Evolutionary conservation across 2,329 filamentous ascomycete species (phyloP).

Genomic region (Neonectria coccinea): DNA sequence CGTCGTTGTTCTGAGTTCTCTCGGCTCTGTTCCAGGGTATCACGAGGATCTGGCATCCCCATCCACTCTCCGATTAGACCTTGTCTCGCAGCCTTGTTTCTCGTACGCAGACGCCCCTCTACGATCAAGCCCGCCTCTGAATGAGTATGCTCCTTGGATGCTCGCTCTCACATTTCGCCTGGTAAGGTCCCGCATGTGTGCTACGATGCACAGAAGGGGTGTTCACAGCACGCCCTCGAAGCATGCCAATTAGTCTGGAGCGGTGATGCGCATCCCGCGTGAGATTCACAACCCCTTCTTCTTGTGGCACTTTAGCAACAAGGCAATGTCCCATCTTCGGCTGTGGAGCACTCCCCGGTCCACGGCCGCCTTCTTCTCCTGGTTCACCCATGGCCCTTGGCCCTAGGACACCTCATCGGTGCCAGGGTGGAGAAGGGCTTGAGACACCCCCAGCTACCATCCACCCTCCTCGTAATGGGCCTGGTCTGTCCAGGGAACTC

Average conservation of each 20-base stretch:
- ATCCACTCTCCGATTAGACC: constrained; percentile 39
- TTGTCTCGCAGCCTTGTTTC: constrained; percentile 38
- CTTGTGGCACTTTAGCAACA: constrained; percentile 44
- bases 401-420: constrained; percentile 25
- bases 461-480: constrained; percentile 17
- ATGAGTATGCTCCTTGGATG: constrained; percentile 3
- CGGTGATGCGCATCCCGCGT: constrained; percentile 45
- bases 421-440: constrained; percentile 12
- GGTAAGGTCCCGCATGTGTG: constrained; percentile 2
- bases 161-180: constrained; percentile 20
- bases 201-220: constrained; percentile 32
- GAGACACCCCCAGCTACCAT: constrained; percentile 6
- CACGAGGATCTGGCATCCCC: constrained; percentile 40
- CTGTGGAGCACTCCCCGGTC: constrained; percentile 34
- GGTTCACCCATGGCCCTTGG: constrained; percentile 16
- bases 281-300: constrained; percentile 45
- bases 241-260: constrained; percentile 43
- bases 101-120: constrained; percentile 34
- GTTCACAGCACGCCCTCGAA: constrained; percentile 22
- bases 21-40: constrained; percentile 15
- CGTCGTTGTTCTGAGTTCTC: not conserved
- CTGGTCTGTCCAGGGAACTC: constrained; percentile 7
- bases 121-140: constrained; percentile 1
- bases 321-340: constrained; percentile 42
- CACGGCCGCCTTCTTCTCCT: constrained; percentile 18